These are phyloP conservation scores for Haplosporangium sp. DNA, from an alignment of 371 early-diverging fungal genomes.

Conservation along the genomic window DNA sequence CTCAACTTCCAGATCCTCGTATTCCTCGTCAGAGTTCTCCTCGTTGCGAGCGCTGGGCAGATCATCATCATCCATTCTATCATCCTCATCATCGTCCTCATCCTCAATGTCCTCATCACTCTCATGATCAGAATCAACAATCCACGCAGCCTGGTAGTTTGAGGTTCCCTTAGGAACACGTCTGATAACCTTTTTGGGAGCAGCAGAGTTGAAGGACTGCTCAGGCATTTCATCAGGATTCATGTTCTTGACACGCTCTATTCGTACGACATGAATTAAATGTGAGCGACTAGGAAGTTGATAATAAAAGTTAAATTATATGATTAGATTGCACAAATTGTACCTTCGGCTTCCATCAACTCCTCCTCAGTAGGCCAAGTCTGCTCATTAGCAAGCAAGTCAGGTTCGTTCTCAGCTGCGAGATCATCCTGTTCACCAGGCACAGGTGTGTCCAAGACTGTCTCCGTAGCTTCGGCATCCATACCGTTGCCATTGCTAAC, in stretches of 20 bases:
- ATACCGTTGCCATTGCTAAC: constrained; percentile 40
- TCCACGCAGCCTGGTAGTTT: constrained; percentile 97
- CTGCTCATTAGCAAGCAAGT: constrained; percentile 92
- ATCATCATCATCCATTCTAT: constrained; percentile 65
- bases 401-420: constrained; percentile 88
- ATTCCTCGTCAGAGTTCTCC: constrained; percentile 75
- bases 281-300: not conserved
- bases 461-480: constrained; percentile 59
- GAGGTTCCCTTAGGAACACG: constrained; percentile 96
- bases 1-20: constrained; percentile 81
- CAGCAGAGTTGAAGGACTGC: constrained; percentile 44
- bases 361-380: constrained; percentile 99
- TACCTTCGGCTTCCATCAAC: constrained; percentile 82
- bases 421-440: constrained; percentile 81
- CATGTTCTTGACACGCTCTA: constrained; percentile 47
- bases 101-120: constrained; percentile 69
- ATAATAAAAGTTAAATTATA: not conserved
- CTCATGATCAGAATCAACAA: constrained; percentile 82
- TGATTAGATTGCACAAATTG: not conserved
- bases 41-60: constrained; percentile 57
- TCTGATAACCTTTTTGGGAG: constrained; percentile 59
- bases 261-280: not conserved
- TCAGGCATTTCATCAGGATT: constrained; percentile 60
- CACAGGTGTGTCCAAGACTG: constrained; percentile 72
- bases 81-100: constrained; percentile 69